These are phyloP conservation scores for Aplosporella prunicola DNA, from an alignment of 2,329 filamentous ascomycete genomes.

Conservation along the genomic window DNA sequence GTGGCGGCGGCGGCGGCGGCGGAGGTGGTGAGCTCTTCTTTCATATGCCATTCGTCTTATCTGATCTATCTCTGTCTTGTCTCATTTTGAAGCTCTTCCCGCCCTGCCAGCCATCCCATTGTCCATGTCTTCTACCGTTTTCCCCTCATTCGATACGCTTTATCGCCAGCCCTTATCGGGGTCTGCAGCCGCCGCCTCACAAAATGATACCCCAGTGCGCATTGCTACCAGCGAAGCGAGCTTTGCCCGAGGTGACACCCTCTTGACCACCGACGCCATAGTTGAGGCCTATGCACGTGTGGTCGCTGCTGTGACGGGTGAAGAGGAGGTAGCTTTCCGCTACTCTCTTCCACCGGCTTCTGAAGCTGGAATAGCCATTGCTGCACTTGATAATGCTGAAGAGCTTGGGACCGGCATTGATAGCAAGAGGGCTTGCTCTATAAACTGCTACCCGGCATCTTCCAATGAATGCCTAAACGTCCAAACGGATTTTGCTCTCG, in stretches of 20 bases:
- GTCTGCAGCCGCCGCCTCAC: not conserved
- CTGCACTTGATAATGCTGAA: no score
- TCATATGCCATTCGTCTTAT: no score
- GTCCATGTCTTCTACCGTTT: conserved; percentile 9
- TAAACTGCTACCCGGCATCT: not conserved
- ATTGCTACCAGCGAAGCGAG: conserved; percentile 2
- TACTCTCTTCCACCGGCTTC: conserved; percentile 5
- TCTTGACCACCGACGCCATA: conserved; percentile 1
- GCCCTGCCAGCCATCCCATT: no score
- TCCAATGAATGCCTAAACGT: not conserved
- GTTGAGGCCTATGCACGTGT: conserved; percentile 3
- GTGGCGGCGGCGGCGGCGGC: no score
- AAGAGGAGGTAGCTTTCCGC: conserved; percentile 7
- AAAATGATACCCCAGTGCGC: not conserved
- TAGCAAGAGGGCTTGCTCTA: conserved; percentile 2
- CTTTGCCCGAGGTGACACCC: not conserved
- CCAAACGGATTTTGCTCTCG: conserved; percentile 8
- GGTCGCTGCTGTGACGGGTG: conserved; percentile 7
- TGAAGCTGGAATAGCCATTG: no score
- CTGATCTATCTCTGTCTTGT: not conserved
- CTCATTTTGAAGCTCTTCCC: no score
- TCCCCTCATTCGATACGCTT: conserved; percentile 9
- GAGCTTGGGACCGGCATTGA: no score
- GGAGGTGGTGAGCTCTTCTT: no score
- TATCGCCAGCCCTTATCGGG: conserved; percentile 8